Evolutionary conservation across 345 rosid genomes (phyloP), one percentile per base, ranked within the genome.

Genomic region (Pistacia vera): DNA sequence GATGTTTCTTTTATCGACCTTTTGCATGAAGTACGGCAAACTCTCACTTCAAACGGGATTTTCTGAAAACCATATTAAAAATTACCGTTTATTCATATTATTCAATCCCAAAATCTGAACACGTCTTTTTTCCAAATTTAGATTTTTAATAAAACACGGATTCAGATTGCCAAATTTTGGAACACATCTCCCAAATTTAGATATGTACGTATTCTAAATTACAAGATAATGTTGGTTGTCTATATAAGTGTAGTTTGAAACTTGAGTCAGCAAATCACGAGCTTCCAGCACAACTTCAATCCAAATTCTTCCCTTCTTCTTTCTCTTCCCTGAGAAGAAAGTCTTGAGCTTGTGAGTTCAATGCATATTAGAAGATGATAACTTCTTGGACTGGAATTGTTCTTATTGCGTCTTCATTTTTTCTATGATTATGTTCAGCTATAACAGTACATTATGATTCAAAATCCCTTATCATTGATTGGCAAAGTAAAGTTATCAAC

Each of bases 381-480:
- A 49, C 54, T 49, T 49, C 9, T 48, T 30, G 72, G 71, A 30
- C 51, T 8, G 38, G 49, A 3, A 12, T 56, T 46, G 49, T 77
- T 77, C 56, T 65, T 5, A 3, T 71, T 64, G 20, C 58, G 1
- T 30, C 58, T 44, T 71, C 71, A 49, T 56, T 64, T 64, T 65
- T 56, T 36, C 14, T 56, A 28, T 22, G 72, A 12, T 78, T 66
- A 48, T 77, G 77, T 54, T 73, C 5, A 51, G 77, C 30, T 48
- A 25, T 18, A 8, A 65, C 46, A 18, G 80, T 81, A 70, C 69
- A 68, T 44, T 81, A 81, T 54, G 84, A 81, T 74, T 13, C 66
- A 2, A 73, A 51, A 7, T 88, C 92, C 38, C 68, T 89, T 46
- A 81, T 88, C 73, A 85, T 89, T 58, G 79, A 87, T 82, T 90